Percentiles rank a stretch among this genome's conserved stretches.
phyloP scores from a whole-genome alignment of 805 yeast genomes.

The Yamadazyma endophytica region DNA sequence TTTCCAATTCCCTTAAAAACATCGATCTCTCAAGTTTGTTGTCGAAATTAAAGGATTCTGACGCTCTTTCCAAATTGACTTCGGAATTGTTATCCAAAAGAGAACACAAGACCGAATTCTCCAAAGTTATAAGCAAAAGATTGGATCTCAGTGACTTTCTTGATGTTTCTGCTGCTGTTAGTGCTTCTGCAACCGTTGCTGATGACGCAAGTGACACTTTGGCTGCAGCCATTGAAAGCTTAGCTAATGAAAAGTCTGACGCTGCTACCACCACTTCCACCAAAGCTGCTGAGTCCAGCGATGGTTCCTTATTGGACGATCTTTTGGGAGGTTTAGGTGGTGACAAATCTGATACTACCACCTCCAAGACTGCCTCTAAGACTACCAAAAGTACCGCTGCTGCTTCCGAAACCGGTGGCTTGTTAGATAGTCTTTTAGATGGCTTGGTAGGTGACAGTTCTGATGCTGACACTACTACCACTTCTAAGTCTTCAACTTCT shows the following conservation, averaged over 20 bases:
- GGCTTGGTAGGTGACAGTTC: slow-evolving; percentile 12
- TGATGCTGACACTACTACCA: slow-evolving; percentile 6
- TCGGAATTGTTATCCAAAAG: slow-evolving; percentile 8
- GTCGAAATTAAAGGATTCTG: slow-evolving; percentile 23
- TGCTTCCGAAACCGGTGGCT: slow-evolving; percentile 2
- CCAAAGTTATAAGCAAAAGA: slow-evolving; percentile 9
- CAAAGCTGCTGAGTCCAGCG: slow-evolving; percentile 6
- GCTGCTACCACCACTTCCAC: slow-evolving; percentile 2
- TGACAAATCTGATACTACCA: slow-evolving; percentile 6
- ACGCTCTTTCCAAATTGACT: slow-evolving; percentile 12
- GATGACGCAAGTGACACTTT: slow-evolving; percentile 2
- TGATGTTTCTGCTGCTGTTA: slow-evolving; percentile 2
- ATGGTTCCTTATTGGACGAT: slow-evolving; percentile 7
- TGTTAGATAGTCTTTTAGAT: slow-evolving; percentile 10
- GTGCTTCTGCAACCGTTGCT: slow-evolving; percentile 2
- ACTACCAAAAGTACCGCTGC: slow-evolving; percentile 7
- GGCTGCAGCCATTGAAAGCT: slow-evolving; percentile 1
- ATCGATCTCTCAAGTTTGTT: slow-evolving; percentile 18
- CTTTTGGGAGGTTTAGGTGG: slow-evolving; percentile 12
- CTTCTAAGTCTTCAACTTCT: slow-evolving; percentile 9
- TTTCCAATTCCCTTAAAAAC: slow-evolving; percentile 17
- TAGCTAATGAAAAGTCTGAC: slow-evolving; percentile 3
- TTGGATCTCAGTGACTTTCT: slow-evolving; percentile 5
- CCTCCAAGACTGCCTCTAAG: slow-evolving; percentile 7
- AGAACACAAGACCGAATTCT: slow-evolving; percentile 12